Evolutionary conservation across 2,329 filamentous ascomycete genomes (phyloP), one percentile per base, ranked within the genome.

Genomic region (Westerdykella sp.): DNA sequence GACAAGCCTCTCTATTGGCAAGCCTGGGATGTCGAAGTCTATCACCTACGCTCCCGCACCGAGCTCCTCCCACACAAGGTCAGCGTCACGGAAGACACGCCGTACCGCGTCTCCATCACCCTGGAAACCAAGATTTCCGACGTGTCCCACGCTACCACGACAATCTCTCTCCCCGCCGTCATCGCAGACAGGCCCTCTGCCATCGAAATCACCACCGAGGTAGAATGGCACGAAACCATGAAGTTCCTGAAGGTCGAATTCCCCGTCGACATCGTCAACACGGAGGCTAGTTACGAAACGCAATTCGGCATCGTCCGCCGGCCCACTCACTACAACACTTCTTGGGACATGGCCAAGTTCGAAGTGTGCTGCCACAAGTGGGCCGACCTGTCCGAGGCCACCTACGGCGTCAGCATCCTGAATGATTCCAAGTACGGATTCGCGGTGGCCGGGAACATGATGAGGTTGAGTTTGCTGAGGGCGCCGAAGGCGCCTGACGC

Each of bases 191-290:
- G 81, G 28, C 77, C 80, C 25, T 84, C 83, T 0, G 83, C 81
- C 51, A 78, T 97, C 13, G 85, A 94, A 51, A 82, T 91, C 50
- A 77, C 81, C 34, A 85, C 84, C 40, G 87, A 94, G 54, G 87
- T 97, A n/a, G 87, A 96, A 62, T 98, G 93, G 93, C 85, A 84
- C 54, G 93, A 98, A 68, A 88, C 81, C 11, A 96, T 93, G 84
- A 95, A 93, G 63, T 97, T 97, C 75, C 78, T 98, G 61, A 98
- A 98, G 74, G 91, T 97, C 40, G 93, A 98, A 66, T 98, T 98
- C 70, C 91, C 93, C 0, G 90, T 96, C 49, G 84, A 94, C 58
- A 77, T 97, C 50, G 80, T 82, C 54, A 96, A 91, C 68, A 95
- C 85, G 0, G 89, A 96, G 68, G 93, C 93, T 25, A 87, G 83